Conservation (phyloP, 345 rosid species). For the Camelina sativa region DNA sequence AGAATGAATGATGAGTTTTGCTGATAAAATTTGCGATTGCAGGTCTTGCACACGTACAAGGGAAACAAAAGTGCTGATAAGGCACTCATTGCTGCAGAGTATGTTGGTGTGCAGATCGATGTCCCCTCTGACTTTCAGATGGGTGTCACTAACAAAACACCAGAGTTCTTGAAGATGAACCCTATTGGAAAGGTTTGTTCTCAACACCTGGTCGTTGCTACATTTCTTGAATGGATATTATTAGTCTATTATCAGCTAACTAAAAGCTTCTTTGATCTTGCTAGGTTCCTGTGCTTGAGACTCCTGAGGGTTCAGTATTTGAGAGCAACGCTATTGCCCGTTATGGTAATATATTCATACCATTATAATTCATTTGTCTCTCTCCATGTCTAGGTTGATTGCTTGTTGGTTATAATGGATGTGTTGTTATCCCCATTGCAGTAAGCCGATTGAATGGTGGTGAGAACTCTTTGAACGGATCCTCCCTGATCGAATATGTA, state of each 20-base stretch:
- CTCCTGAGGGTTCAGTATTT: conserved; percentile 45
- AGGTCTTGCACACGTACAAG: conserved; percentile 66
- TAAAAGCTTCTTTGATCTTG: background rate
- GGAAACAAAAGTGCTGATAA: conserved; percentile 69
- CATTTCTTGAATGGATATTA: background rate
- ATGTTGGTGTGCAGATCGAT: conserved; percentile 67
- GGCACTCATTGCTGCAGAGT: conserved; percentile 82
- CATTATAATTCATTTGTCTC: background rate
- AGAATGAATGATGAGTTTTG: background rate
- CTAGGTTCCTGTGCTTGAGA: conserved; percentile 45
- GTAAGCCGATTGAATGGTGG: conserved; percentile 69
- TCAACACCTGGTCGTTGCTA: background rate
- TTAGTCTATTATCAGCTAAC: background rate
- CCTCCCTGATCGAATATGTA: conserved; percentile 72
- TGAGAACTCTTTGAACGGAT: conserved; percentile 67
- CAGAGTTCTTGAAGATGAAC: conserved; percentile 84
- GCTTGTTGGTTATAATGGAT: conserved; percentile 24
- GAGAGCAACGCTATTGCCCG: conserved; percentile 51
- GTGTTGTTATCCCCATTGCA: conserved; percentile 41
- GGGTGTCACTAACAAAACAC: conserved; percentile 83
- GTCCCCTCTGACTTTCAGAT: conserved; percentile 66
- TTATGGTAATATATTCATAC: conserved; percentile 30
- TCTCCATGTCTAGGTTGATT: background rate
- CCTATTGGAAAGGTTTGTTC: conserved; percentile 86
- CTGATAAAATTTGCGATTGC: conserved; percentile 22